Evolutionary conservation across 441 rosid genomes (phyloP).

Genomic region (Melastoma candidum): DNA sequence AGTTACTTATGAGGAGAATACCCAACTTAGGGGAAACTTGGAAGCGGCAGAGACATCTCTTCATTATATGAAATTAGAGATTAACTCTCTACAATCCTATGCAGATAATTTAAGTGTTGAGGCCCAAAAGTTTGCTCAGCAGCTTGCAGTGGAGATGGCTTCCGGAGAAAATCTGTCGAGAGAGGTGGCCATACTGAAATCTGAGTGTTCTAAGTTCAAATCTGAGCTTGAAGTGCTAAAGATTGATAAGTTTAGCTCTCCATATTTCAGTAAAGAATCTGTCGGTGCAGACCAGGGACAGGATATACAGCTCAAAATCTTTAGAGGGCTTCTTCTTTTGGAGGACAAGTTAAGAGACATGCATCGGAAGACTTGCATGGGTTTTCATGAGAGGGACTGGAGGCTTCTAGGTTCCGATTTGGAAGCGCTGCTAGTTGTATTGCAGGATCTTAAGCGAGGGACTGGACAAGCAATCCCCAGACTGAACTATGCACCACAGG

Average conservation of each 20-base stretch:
- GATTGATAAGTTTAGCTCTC: constrained; percentile 27
- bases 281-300: constrained; percentile 31
- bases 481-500: constrained; percentile 32
- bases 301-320: constrained; percentile 49
- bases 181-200: constrained; percentile 73
- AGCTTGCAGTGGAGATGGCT: constrained; percentile 74
- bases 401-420: constrained; percentile 53
- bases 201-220: constrained; percentile 71
- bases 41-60: constrained; percentile 75
- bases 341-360: constrained; percentile 74
- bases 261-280: constrained; percentile 25
- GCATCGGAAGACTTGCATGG: constrained; percentile 57
- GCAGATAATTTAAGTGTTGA: constrained; percentile 70
- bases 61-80: constrained; percentile 67
- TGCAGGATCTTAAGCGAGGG: constrained; percentile 72
- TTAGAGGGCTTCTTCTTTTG: constrained; percentile 52
- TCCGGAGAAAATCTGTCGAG: constrained; percentile 70
- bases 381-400: constrained; percentile 57
- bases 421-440: constrained; percentile 47
- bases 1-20: constrained; percentile 63
- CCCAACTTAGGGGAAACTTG: constrained; percentile 69
- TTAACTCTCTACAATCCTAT: constrained; percentile 57
- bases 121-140: constrained; percentile 58
- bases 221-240: constrained; percentile 51
- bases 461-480: constrained; percentile 39